Conservation (phyloP, 306 rosid genomes). For the Corylus avellana region DNA sequence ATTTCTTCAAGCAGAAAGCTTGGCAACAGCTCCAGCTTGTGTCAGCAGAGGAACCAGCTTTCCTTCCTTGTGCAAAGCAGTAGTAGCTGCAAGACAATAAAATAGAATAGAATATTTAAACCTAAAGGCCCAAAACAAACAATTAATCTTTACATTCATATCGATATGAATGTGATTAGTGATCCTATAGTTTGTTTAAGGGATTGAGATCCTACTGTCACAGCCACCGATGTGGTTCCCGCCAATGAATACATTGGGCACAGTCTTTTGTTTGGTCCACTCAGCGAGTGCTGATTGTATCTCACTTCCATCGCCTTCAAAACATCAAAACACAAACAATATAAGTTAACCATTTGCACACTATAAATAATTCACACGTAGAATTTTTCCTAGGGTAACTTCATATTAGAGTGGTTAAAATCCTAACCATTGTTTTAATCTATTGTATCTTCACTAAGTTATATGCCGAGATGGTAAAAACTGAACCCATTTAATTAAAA, state of each 20-base stretch:
- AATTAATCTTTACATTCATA: neutral
- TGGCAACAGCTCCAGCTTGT: slow-evolving; percentile 61
- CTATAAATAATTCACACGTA: no score
- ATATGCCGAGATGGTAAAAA: no score
- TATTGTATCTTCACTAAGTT: no score
- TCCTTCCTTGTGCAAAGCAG: slow-evolving; percentile 54
- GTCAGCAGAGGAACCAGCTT: slow-evolving; percentile 68
- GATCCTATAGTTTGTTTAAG: neutral
- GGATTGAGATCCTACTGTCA: slow-evolving; percentile 54
- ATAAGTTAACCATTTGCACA: neutral
- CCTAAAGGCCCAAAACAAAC: neutral
- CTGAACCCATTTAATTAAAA: neutral
- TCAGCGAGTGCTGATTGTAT: slow-evolving; percentile 64
- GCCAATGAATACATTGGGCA: slow-evolving; percentile 81
- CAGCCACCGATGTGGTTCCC: slow-evolving; percentile 96
- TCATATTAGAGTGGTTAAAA: neutral
- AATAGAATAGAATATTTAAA: slow-evolving; percentile 20
- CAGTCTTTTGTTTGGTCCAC: slow-evolving; percentile 80
- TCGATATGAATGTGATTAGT: neutral
- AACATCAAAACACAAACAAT: slow-evolving; percentile 16
- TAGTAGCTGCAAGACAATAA: slow-evolving; percentile 54
- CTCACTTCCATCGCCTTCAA: slow-evolving; percentile 78
- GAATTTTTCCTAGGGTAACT: neutral
- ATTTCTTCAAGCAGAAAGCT: slow-evolving; percentile 34
- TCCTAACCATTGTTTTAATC: neutral